Base-by-base conservation (phyloP, 2,329 filamentous ascomycete genomes). In the Didymella sp. region DNA sequence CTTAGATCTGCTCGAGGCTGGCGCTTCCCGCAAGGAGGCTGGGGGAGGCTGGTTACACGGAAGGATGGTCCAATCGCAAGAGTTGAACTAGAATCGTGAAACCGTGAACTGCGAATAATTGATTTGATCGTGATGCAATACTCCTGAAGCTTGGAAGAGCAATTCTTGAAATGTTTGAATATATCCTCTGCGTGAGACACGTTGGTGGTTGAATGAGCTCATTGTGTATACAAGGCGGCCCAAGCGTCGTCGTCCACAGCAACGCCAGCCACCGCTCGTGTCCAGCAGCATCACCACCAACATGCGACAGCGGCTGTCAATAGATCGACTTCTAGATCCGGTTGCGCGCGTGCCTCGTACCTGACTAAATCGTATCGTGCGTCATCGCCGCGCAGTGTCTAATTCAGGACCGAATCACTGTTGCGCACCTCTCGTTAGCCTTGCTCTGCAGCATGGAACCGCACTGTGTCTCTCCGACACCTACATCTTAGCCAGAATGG, bases 1-100 rank as follows among this genome's bases (percentile, higher is more conserved):
- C 65, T 70, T 71, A 56, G 64, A 64, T 64, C 66, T 68, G 61
- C 21, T 62, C 22, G 60, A 51, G 69, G 69, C 64, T 71, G 68
- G 67, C 44, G 37, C 46, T 54, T 37, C 27, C 42, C 41, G 51
- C 22, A 44, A 37, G 55, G 55, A 37, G 55, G 55, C 49, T 58
- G 55, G 55, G 55, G 55, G 70, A 56, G 56, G 47, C 25, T 59
- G 56, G 57, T 33, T 56, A 53, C 58, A 30, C 25, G 19, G n/a
- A 13, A 28, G 24, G 19, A 1, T 17, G 25, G 22, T 17, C 48
- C 54, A 51, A 57, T 46, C 48, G 30, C 38, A 28, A 21, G 13
- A n/a, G 21, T 24, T 22, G 43, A 41, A 35, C 19, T 9, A 4
- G 15, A 7, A 19, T 30, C 43, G 42, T 28, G 54, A 48, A 48